These are phyloP conservation scores for Lachnellula subtilissima DNA, from an alignment of 2,329 filamentous ascomycete genomes.

Conservation along the genomic window DNA sequence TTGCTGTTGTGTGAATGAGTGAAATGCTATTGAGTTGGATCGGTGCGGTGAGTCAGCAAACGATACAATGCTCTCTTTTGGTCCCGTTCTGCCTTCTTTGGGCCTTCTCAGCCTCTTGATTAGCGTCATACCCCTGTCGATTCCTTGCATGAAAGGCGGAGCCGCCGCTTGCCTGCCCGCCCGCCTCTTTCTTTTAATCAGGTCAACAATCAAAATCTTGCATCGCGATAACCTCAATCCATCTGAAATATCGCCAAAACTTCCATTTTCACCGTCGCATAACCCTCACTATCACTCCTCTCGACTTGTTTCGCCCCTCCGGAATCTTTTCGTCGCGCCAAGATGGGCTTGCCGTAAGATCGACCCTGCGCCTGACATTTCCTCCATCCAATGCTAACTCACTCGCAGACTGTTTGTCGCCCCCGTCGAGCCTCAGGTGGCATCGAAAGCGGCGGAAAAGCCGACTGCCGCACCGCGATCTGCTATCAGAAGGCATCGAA, in stretches of 20 bases:
- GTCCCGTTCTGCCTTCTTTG: background rate
- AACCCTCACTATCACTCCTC: background rate
- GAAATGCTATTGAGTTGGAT: no score
- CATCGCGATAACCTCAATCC: slow-evolving; percentile 13
- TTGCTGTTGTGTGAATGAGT: no score
- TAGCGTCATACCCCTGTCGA: background rate
- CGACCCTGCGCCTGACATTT: slow-evolving; percentile 17
- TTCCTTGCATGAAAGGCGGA: background rate
- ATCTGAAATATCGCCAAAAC: slow-evolving; percentile 13
- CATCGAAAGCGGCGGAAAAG: slow-evolving; percentile 27
- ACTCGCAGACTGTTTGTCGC: slow-evolving; percentile 29
- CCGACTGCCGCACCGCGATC: slow-evolving; percentile 25
- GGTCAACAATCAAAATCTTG: slow-evolving; percentile 10
- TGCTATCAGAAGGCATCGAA: slow-evolving; percentile 28
- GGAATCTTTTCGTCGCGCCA: slow-evolving; percentile 5
- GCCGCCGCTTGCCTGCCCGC: background rate
- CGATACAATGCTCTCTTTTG: no score
- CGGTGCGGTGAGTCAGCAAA: no score
- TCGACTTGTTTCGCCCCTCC: background rate
- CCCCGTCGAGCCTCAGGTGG: slow-evolving; percentile 26
- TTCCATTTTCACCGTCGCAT: slow-evolving; percentile 16
- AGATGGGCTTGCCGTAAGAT: slow-evolving; percentile 32
- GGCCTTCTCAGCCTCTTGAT: slow-evolving; percentile 5
- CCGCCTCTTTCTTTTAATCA: no score
- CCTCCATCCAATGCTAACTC: slow-evolving; percentile 19